Conservation (phyloP, 257 asterid genomes). For the Eucommia ulmoides region DNA sequence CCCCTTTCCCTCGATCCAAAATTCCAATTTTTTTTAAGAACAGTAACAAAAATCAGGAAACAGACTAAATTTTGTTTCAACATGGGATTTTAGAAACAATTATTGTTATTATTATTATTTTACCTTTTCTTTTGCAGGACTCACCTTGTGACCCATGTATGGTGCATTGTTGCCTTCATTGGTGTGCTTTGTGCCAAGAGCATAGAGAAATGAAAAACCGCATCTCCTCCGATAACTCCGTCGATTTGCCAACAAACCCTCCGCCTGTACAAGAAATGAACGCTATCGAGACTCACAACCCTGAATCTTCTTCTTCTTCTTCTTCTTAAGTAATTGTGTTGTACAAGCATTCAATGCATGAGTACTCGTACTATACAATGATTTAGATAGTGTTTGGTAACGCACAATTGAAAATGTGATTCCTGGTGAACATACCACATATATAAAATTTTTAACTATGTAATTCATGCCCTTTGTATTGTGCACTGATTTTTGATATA, state of each 20-base stretch:
- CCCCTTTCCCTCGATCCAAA: background rate
- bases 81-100: background rate
- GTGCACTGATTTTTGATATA: too few relatives aligned
- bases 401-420: too few relatives aligned
- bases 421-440: too few relatives aligned
- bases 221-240: conserved; percentile 22
- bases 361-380: too few relatives aligned
- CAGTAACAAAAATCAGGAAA: background rate
- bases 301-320: conserved; percentile 12
- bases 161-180: conserved; percentile 76
- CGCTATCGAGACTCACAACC: conserved; percentile 12
- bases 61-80: background rate
- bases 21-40: too few relatives aligned
- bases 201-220: conserved; percentile 53
- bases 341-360: too few relatives aligned
- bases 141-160: conserved; percentile 76
- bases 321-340: too few relatives aligned
- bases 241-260: conserved; percentile 19
- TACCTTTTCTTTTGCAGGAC: conserved; percentile 31
- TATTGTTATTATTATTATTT: background rate
- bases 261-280: conserved; percentile 61
- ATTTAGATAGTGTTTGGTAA: too few relatives aligned
- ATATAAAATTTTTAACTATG: too few relatives aligned
- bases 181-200: conserved; percentile 94
- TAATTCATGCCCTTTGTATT: too few relatives aligned